Evolutionary conservation across 108 stramenopile genomes (phyloP), one percentile per base, ranked within the genome.

Genomic region (Tribonema minus): DNA sequence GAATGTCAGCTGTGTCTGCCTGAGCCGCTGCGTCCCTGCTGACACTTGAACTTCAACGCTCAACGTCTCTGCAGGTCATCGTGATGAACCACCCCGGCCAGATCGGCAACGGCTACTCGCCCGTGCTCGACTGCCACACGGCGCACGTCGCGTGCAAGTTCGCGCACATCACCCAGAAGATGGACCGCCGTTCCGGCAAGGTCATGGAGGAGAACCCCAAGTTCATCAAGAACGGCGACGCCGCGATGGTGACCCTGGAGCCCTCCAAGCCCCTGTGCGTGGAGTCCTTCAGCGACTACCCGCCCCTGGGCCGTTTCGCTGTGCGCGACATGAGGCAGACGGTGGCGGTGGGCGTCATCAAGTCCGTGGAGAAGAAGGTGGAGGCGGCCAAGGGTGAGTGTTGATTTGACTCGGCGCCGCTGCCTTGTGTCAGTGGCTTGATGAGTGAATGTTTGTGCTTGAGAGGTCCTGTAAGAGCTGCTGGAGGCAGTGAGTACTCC

Each of bases 61-160:
- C n/a, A n/a, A n/a, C n/a, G n/a, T n/a, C n/a, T n/a, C n/a, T n/a
- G 1, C 94, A 95, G 87, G 90, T 97, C 26, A 95, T 97, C 81
- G 82, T 97, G 46, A 92, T 94, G 93, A 91, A 92, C 84, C 87
- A 90, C 93, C 84, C 92, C 61, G 93, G 92, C 72, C 90, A 76
- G 89, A 91, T 79, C 92, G 86, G 67, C 65, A 76, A 82, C 63
- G 96, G 93, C 25, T 94, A 93, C 77, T 87, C 93, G 58, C 89
- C 95, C 3, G 90, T 99, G n/a, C 87, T 98, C 69, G 95, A 96
- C 86, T 91, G 92, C 84, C 90, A 96, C 82, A 95, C 94, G 27
- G 91, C 94, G 9, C 96, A 96, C 84, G 92, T 97, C 67, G 96
- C 96, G 41, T 96, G 96, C 76, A 93, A 92, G 66, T 94, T 91